Percentiles rank a stretch among this genome's conserved stretches.
Evolutionary conservation across 306 rosid genomes (phyloP).

Genomic region (Cicer bijugum): DNA sequence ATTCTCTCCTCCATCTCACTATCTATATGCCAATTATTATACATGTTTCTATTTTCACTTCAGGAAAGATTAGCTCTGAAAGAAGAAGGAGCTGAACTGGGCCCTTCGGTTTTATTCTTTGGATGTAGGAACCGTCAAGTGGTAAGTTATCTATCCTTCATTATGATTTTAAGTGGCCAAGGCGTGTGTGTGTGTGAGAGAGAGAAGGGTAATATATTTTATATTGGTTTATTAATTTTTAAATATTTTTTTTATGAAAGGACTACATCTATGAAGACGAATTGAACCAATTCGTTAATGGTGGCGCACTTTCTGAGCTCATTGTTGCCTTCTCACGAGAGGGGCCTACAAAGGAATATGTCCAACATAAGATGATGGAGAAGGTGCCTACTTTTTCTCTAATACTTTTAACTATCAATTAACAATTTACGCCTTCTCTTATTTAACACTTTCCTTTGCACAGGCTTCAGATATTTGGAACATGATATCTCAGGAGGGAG

Average conservation of each 20-base stretch:
- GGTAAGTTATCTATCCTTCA: conserved; percentile 56
- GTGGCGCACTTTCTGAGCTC: conserved; percentile 86
- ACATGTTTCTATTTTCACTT: conserved; percentile 32
- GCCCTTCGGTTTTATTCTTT: conserved; percentile 77
- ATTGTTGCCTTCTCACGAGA: conserved; percentile 93
- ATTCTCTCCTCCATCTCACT: conserved; percentile 16
- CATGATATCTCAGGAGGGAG: conserved; percentile 85
- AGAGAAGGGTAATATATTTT: conserved; percentile 2
- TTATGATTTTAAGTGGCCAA: conserved; percentile 5
- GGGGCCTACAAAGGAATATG: conserved; percentile 88
- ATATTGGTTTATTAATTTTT: not conserved
- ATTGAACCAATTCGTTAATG: conserved; percentile 66
- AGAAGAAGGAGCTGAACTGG: conserved; percentile 77
- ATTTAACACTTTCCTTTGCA: conserved; percentile 38
- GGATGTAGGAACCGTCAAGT: conserved; percentile 89
- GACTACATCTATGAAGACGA: conserved; percentile 94
- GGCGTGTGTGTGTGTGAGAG: not conserved
- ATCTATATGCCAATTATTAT: conserved; percentile 22
- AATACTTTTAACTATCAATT: conserved; percentile 13
- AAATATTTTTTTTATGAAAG: conserved; percentile 47
- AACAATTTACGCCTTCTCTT: conserved; percentile 4
- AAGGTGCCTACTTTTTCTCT: conserved; percentile 58
- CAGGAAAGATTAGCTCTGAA: conserved; percentile 91
- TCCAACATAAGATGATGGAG: conserved; percentile 91
- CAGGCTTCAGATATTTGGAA: conserved; percentile 96